These are phyloP conservation scores for Saccharomyces pastorianus DNA, from an alignment of 1,139 yeast genomes.

Conservation along the genomic window DNA sequence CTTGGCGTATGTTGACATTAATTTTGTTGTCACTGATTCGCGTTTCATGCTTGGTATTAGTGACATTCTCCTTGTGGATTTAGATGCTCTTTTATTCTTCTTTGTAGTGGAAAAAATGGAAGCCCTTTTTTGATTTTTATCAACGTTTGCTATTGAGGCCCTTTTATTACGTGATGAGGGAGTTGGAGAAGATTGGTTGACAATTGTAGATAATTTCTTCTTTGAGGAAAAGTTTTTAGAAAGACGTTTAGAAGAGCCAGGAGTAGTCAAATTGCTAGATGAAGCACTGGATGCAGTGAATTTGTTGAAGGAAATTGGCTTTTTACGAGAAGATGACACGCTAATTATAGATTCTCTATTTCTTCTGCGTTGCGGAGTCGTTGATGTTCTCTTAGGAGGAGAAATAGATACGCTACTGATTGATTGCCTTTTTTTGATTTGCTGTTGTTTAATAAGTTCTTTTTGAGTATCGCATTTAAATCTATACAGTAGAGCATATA, in stretches of 20 bases:
- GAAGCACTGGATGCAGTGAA: conserved; percentile 15
- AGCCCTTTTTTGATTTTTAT: conserved; percentile 29
- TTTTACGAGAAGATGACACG: conserved; percentile 46
- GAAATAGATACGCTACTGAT: conserved; percentile 10
- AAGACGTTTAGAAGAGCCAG: conserved; percentile 14
- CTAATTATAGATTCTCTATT: conserved; percentile 46
- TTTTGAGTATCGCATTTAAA: conserved; percentile 34
- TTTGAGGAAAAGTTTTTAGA: conserved; percentile 8
- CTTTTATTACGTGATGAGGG: conserved; percentile 26
- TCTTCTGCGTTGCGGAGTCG: conserved; percentile 35
- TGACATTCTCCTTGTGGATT: conserved; percentile 32
- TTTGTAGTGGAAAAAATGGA: conserved; percentile 25
- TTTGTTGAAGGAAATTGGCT: conserved; percentile 50
- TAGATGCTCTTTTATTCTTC: conserved; percentile 22
- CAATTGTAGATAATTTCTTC: conserved; percentile 21
- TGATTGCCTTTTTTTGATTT: conserved; percentile 23
- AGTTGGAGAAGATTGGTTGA: conserved; percentile 26
- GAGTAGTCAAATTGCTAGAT: conserved; percentile 16
- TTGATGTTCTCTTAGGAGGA: conserved; percentile 4
- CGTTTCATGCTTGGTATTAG: conserved; percentile 43
- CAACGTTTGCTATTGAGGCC: conserved; percentile 15
- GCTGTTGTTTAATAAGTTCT: conserved; percentile 23
- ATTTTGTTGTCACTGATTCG: conserved; percentile 54
- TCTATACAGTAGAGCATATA: conserved; percentile 52
- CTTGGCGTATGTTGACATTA: conserved; percentile 59